Evolutionary conservation across 768 basidiomycete species (phyloP).

Genomic region (Phaffia australis): DNA sequence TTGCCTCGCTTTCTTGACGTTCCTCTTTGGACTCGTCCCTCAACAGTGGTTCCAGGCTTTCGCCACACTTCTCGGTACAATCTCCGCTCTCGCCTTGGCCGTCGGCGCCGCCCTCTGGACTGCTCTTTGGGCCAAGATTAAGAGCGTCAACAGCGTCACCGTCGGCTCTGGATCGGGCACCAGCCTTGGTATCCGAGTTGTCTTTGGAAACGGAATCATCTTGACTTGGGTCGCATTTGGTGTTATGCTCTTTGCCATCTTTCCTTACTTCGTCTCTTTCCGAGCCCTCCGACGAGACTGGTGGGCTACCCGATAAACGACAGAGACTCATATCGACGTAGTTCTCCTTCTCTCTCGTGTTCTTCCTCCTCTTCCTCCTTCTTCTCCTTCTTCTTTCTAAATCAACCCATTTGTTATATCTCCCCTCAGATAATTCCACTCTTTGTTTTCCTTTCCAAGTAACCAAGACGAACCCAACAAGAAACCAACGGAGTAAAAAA

Average conservation of each 20-base stretch:
- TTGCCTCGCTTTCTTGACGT: slow-evolving; percentile 17
- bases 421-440: too few relatives aligned
- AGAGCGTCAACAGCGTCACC: neutral
- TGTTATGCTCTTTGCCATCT: slow-evolving; percentile 18
- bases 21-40: slow-evolving; percentile 20
- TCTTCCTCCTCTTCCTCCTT: too few relatives aligned
- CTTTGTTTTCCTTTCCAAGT: too few relatives aligned
- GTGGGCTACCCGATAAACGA: too few relatives aligned
- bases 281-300: too few relatives aligned
- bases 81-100: slow-evolving; percentile 13
- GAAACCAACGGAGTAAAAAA: too few relatives aligned
- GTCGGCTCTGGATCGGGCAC: neutral
- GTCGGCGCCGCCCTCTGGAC: slow-evolving; percentile 24
- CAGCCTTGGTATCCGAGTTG: slow-evolving; percentile 3
- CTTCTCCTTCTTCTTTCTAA: too few relatives aligned
- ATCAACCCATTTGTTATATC: too few relatives aligned
- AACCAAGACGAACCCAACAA: too few relatives aligned
- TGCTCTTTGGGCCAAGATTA: slow-evolving; percentile 16
- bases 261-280: slow-evolving; percentile 16
- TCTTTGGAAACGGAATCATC: slow-evolving; percentile 20
- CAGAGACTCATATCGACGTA: too few relatives aligned
- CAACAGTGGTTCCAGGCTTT: neutral
- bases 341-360: too few relatives aligned
- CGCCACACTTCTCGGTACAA: slow-evolving; percentile 6
- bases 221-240: slow-evolving; percentile 20